phyloP scores from a whole-genome alignment of 106 monocot species.

The Acorus calamus region DNA sequence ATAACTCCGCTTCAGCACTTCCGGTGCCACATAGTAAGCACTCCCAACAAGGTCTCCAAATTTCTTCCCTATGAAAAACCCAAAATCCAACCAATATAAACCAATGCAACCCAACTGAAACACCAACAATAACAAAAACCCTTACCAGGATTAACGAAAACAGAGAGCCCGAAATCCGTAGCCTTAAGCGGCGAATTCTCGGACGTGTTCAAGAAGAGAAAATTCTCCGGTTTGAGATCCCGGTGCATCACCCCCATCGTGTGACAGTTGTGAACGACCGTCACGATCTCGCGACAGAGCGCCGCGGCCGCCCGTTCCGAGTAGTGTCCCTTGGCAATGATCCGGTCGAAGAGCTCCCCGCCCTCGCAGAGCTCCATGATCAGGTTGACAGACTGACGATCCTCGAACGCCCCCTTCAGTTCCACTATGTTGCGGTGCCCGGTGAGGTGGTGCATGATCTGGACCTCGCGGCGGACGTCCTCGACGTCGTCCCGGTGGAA shows the following conservation, averaged over 20 bases:
- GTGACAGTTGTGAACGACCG: slow-evolving; percentile 39
- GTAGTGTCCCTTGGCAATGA: slow-evolving; percentile 36
- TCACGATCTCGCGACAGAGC: slow-evolving; percentile 38
- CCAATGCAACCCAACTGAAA: neutral
- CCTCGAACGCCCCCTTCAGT: slow-evolving; percentile 19
- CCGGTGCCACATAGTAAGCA: slow-evolving; percentile 90
- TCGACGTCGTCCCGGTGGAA: slow-evolving; percentile 5
- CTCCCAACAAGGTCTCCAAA: slow-evolving; percentile 81
- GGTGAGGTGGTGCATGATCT: slow-evolving; percentile 41
- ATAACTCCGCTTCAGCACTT: slow-evolving; percentile 56
- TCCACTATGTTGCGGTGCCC: slow-evolving; percentile 38
- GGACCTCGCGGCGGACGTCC: slow-evolving; percentile 35
- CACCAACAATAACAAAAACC: neutral
- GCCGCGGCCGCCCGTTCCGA: slow-evolving; percentile 41
- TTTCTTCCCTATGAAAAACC: slow-evolving; percentile 34
- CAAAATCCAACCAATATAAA: neutral
- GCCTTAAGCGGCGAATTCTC: slow-evolving; percentile 53
- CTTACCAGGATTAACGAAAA: slow-evolving; percentile 49
- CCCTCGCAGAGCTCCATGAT: slow-evolving; percentile 74
- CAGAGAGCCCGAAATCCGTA: slow-evolving; percentile 48
- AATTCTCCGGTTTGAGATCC: slow-evolving; percentile 68
- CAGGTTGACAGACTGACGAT: slow-evolving; percentile 31
- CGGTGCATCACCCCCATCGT: slow-evolving; percentile 59
- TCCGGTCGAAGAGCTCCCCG: slow-evolving; percentile 61
- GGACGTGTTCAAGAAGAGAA: slow-evolving; percentile 32